These are phyloP conservation scores for Pseudopithomyces maydicus DNA, from an alignment of 2,329 filamentous ascomycete species.

Conservation along the genomic window DNA sequence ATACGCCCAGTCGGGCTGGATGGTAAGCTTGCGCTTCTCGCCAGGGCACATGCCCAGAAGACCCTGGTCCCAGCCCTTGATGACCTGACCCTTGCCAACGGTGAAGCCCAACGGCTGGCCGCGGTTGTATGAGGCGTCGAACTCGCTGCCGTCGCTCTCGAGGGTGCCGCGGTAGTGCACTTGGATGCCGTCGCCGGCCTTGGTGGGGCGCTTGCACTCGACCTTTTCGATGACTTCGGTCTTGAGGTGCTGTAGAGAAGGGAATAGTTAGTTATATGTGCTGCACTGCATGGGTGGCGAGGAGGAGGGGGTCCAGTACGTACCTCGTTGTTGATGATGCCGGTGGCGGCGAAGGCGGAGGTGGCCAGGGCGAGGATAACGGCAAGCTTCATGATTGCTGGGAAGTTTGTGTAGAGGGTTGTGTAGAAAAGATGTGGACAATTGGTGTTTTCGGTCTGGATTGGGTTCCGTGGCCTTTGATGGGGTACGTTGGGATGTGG, in stretches of 20 bases:
- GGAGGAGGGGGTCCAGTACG: no score
- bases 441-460: background rate
- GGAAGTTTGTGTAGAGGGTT: background rate
- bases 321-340: conserved; percentile 41
- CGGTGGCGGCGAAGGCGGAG: conserved; percentile 41
- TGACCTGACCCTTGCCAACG: conserved; percentile 83
- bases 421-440: background rate
- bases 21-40: conserved; percentile 89
- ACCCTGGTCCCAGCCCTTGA: conserved; percentile 95
- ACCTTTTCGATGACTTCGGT: conserved; percentile 77
- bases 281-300: background rate
- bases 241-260: conserved; percentile 66
- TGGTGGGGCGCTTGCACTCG: conserved; percentile 77
- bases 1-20: conserved; percentile 86
- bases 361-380: conserved; percentile 57
- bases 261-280: conserved; percentile 21
- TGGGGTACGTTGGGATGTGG: conserved; percentile 1
- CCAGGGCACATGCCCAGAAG: conserved; percentile 95
- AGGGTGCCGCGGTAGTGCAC: conserved; percentile 92
- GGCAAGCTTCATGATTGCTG: conserved; percentile 50
- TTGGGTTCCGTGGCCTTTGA: conserved; percentile 2
- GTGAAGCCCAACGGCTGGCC: conserved; percentile 77
- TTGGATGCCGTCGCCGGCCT: conserved; percentile 73
- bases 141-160: conserved; percentile 65
- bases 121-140: conserved; percentile 71